A percentile compares a stretch with the other conserved stretches of the same genome.
These are phyloP conservation scores for Pseudopyricularia cyperi DNA, from an alignment of 2,329 filamentous ascomycete species.

Conservation along the genomic window DNA sequence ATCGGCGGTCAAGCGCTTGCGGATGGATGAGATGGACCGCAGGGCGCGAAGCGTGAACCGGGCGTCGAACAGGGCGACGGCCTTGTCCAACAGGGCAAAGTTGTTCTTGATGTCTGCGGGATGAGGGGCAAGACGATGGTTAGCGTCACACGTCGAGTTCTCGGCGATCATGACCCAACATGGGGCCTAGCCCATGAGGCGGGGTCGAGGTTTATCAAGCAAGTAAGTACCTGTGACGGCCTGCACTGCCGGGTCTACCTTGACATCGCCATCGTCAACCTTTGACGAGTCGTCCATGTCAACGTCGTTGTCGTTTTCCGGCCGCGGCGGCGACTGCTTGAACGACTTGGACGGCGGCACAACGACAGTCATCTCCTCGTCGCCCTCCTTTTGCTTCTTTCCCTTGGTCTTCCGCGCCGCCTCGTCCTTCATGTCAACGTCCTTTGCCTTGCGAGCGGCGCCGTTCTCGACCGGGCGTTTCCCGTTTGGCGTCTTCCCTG, in stretches of 20 bases:
- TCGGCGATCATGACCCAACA: neutral
- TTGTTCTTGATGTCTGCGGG: constrained; percentile 81
- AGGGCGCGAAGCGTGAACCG: constrained; percentile 90
- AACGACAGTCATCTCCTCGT: constrained; percentile 74
- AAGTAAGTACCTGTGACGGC: constrained; percentile 48
- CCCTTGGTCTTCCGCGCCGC: constrained; percentile 48
- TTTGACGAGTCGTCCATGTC: constrained; percentile 52
- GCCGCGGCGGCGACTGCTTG: constrained; percentile 36
- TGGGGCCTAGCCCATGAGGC: neutral
- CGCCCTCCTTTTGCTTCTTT: constrained; percentile 56
- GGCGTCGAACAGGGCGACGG: constrained; percentile 84
- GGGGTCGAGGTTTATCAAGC: constrained; percentile 4
- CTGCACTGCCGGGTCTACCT: constrained; percentile 48
- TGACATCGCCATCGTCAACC: constrained; percentile 30
- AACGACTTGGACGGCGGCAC: constrained; percentile 59
- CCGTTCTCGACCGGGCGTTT: constrained; percentile 59
- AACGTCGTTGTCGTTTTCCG: constrained; percentile 57
- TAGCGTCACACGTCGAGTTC: constrained; percentile 6
- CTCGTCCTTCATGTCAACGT: constrained; percentile 55
- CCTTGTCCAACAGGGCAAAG: constrained; percentile 81
- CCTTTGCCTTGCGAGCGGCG: constrained; percentile 44
- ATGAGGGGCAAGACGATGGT: constrained; percentile 5
- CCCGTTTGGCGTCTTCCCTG: constrained; percentile 61
- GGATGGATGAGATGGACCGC: constrained; percentile 87
- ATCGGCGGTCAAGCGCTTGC: constrained; percentile 76